Evolutionary conservation across 176 grass and related monocot genomes (phyloP), one percentile per base, ranked within the genome.

Genomic region (Chrysopogon serrulatus): DNA sequence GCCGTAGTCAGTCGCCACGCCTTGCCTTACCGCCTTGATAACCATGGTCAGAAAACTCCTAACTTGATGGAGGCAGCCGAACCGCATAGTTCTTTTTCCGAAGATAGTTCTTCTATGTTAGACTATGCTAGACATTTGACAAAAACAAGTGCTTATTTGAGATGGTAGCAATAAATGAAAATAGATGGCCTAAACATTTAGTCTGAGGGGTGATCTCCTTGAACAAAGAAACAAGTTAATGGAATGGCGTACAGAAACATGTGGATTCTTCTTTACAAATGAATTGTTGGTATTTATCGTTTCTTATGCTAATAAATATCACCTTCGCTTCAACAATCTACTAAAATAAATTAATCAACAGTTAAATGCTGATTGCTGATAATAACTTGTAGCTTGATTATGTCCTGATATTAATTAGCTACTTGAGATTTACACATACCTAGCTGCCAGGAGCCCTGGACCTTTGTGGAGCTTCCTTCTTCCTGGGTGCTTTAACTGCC

Each of bases 41-140:
- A 44, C 42, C n/a, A n/a, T n/a, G n/a, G n/a, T n/a, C n/a, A n/a
- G 3, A 73, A 30, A 8, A 9, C 42, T 62, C 3, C 30, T 78
- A 47, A 70, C 51, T 21, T 57, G 53, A 9, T 57, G 3, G 3
- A n/a, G 16, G 59, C 17, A 21, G 36, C 7, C 21, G 12, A 13
- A 53, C 24, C 21, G 8, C 17, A 17, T 57, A 67, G 26, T 42
- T 77, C 9, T 36, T 68, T n/a, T 57, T 53, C 13, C 44, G 2
- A 59, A 44, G 21, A 31, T 26, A 16, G 5, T 68, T 64, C 48
- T 18, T 86, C 1, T 74, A 57, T 82, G 33, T 8, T 33, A 45
- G 30, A 87, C 45, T 81, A 67, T 81, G 41, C 33, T 86, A 39
- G 42, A 66, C 26, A n/a, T 87, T 81, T 34, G 26, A 18, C 26